Evolutionary conservation across 2,329 filamentous ascomycete genomes (phyloP).

Genomic region (Aspergillus luchuensis): DNA sequence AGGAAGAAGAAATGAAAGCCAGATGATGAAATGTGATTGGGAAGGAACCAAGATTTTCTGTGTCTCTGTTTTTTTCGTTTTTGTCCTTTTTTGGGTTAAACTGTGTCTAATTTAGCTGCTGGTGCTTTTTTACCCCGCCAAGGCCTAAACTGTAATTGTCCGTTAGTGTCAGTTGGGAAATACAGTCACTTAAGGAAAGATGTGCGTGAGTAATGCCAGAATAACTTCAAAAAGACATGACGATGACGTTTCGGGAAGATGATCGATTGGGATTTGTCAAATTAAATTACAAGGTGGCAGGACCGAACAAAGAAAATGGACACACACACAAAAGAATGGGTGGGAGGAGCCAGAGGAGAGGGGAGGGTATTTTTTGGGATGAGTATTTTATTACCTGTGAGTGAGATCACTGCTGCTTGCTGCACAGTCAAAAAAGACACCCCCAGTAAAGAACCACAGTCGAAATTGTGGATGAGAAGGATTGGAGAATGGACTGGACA

Average conservation of each 20-base stretch:
- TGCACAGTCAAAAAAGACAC: neutral
- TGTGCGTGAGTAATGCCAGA: too few species aligned
- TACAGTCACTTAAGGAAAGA: neutral
- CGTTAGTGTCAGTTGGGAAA: constrained; percentile 1
- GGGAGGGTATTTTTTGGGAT: neutral
- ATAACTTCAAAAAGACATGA: neutral
- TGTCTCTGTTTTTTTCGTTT: constrained; percentile 1
- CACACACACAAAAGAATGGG: neutral
- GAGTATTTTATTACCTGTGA: neutral
- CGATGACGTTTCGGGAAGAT: neutral
- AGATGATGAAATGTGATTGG: neutral
- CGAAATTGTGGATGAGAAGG: neutral
- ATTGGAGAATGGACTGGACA: neutral
- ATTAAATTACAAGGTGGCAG: neutral
- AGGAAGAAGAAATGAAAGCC: constrained; percentile 8
- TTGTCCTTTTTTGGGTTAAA: constrained; percentile 3
- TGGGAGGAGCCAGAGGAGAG: neutral
- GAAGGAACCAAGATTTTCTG: constrained; percentile 10
- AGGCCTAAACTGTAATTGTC: constrained; percentile 2
- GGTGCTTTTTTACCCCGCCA: constrained; percentile 7
- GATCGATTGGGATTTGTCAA: neutral
- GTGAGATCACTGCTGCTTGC: neutral
- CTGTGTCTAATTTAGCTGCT: constrained; percentile 4
- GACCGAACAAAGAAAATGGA: neutral
- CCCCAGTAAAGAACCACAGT: neutral